Base-by-base conservation (phyloP, 2,329 filamentous ascomycete genomes). In the Saccharata proteae region DNA sequence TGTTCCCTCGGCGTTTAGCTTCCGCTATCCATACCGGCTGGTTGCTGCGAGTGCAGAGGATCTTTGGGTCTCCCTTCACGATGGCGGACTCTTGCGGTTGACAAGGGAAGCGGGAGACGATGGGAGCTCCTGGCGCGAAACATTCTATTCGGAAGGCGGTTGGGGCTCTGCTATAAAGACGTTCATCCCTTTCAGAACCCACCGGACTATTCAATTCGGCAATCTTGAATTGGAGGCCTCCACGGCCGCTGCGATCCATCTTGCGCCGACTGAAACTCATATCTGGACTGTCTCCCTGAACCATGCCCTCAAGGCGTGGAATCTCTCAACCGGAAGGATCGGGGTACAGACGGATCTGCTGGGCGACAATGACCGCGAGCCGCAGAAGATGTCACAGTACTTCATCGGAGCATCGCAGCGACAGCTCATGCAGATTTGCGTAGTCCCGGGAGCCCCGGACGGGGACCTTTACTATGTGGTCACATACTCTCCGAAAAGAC, bases 221-320 rank as follows among this genome's bases (percentile, higher is more conserved):
- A 74, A 74, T 38, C 67, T 82, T 54, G 78, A 85, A 39, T 61
- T 58, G 14, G 43, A 52, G 10, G 38, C 73, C 38, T 75, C 71
- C 35, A 69, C 80, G 3, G 75, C 77, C 3, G 75, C 74, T 1
- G 76, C 79, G 4, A 68, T 66, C 22, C 52, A 50, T 1, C 36
- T 58, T 19, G 65, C 62, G 22, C 61, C 61, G 4, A 61, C 65
- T 35, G 50, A 48, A 12, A 72, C 40, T 55, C 73, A 51, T 43
- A 59, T 77, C 7, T 82, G 93, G 45, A 86, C 86, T 0, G 74
- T 93, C 29, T 90, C 81, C 40, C 64, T 98, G 37, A 86, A 98
- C 44, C 86, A 98, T 51, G 78, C 76, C 8, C 61, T 98, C 49
- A 77, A 85, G 46, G 76, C 90, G 22, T 96, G 90, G 88, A 90